phyloP scores from a whole-genome alignment of 768 basidiomycete species.

The Tulasnella sp. region DNA sequence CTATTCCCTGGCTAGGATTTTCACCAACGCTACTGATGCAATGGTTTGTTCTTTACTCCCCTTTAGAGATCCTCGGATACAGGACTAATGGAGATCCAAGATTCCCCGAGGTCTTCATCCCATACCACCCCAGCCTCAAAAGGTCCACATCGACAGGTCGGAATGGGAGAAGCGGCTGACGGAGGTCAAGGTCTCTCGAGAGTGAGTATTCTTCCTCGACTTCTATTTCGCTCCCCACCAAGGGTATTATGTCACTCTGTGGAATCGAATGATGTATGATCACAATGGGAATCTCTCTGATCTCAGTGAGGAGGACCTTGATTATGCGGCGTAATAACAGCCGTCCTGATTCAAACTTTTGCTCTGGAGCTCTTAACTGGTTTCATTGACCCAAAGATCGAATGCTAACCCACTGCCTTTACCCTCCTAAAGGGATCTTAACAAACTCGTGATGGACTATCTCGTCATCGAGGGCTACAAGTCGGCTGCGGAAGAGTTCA shows the following conservation, averaged over 20 bases:
- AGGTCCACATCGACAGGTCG: constrained; percentile 59
- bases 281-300: constrained; percentile 99
- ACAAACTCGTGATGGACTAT: constrained; percentile 95
- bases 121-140: constrained; percentile 7
- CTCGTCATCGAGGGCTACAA: constrained; percentile 98
- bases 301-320: constrained; percentile 40
- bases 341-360: constrained; percentile 17
- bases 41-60: constrained; percentile 11
- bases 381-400: not conserved
- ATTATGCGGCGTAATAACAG: not conserved
- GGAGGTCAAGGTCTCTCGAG: constrained; percentile 81
- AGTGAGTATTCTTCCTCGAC: constrained; percentile 62
- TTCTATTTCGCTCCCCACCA: constrained; percentile 36
- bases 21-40: constrained; percentile 3
- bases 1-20: not conserved
- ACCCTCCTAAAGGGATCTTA: constrained; percentile 71
- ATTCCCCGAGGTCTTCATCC: constrained; percentile 9
- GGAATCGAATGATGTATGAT: constrained; percentile 58
- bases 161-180: constrained; percentile 87
- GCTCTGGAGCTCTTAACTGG: constrained; percentile 42
- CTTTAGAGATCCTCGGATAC: not conserved
- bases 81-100: constrained; percentile 7
- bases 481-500: constrained; percentile 93
- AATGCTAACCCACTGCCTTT: constrained; percentile 40
- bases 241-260: constrained; percentile 33